Evolutionary conservation across 345 rosid genomes (phyloP), one percentile per base, ranked within the genome.

Genomic region (Brassica incana): DNA sequence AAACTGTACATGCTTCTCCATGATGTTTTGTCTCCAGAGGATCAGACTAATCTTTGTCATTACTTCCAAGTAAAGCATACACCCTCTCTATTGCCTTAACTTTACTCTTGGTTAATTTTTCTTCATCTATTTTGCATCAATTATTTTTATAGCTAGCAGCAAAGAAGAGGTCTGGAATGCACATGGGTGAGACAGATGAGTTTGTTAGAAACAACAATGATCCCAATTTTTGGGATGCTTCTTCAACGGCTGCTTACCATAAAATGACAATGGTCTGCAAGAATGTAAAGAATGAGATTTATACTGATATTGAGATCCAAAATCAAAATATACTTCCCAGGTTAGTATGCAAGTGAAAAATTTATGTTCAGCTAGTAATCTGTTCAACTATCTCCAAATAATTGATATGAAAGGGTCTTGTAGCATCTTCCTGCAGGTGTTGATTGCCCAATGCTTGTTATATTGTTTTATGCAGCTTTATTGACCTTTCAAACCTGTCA

Each of bases 231-330:
- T 73, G 77, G 91, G 96, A 95, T 77, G 70, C 88, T 8, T 83
- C 91, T 71, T 86, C 92, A 70, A 83, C 91, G 12, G 87, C 92
- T 83, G 96, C 96, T 81, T 95, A 93, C 85, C 92, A 89, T 81
- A 95, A 91, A 87, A 91, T 95, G 98, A 85, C 90, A 29, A 80
- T 85, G 67, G 88, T 89, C 71, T 92, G 98, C 83, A 75, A 75
- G 70, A 95, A 88, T 80, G 73, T 95, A 14, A 95, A 91, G 84
- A 91, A 88, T 72, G 99, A 95, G 88, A 89, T 95, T 67, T 84
- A 75, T 67, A 90, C 96, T 27, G 99, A 95, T 74, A 89, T 95
- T 71, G 97, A 95, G 89, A 91, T 95, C 78, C 99, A 93, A 84
- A 88, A 87, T 79, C 91, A 87, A 85, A 83, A 95, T 74, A 86